A percentile compares a stretch with the other conserved stretches of the same genome.
Conservation (phyloP, 495 filamentous ascomycete genomes). For the Cetradonia linearis region DNA sequence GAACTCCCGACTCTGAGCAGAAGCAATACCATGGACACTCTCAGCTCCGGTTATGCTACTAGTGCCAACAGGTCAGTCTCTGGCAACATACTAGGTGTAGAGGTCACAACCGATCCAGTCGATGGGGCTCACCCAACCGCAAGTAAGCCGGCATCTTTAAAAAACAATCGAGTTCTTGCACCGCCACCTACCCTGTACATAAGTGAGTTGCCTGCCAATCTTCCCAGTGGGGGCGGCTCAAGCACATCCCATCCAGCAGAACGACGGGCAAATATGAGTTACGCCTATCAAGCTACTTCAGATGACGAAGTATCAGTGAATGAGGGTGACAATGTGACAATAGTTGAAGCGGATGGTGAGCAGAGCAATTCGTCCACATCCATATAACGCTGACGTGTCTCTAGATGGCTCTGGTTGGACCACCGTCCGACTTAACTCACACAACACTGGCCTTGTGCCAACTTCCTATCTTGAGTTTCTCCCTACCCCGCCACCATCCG, state of each 20-base stretch:
- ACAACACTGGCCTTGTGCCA: conserved; percentile 74
- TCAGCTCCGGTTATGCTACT: conserved; percentile 80
- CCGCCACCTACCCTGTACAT: conserved; percentile 78
- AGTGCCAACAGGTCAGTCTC: conserved; percentile 68
- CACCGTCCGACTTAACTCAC: conserved; percentile 54
- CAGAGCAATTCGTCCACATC: too few species aligned
- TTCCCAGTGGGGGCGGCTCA: conserved; percentile 27
- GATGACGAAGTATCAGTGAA: conserved; percentile 71
- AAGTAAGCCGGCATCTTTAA: conserved; percentile 35
- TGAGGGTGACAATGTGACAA: conserved; percentile 62
- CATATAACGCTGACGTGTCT: background rate
- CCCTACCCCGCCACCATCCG: conserved; percentile 32
- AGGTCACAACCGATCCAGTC: conserved; percentile 16
- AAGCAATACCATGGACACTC: conserved; percentile 84
- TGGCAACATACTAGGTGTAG: conserved; percentile 36
- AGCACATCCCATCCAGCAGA: conserved; percentile 37
- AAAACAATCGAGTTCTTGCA: conserved; percentile 66
- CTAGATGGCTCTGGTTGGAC: conserved; percentile 88
- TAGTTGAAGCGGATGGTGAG: conserved; percentile 80
- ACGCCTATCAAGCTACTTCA: conserved; percentile 66
- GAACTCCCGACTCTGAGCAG: conserved; percentile 51
- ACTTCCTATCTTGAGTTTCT: conserved; percentile 63
- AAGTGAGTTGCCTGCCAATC: conserved; percentile 45
- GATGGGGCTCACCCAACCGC: conserved; percentile 27
- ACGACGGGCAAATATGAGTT: conserved; percentile 78